Evolutionary conservation across 1,284 basidiomycete genomes (phyloP).

Genomic region (Ustilago curta): DNA sequence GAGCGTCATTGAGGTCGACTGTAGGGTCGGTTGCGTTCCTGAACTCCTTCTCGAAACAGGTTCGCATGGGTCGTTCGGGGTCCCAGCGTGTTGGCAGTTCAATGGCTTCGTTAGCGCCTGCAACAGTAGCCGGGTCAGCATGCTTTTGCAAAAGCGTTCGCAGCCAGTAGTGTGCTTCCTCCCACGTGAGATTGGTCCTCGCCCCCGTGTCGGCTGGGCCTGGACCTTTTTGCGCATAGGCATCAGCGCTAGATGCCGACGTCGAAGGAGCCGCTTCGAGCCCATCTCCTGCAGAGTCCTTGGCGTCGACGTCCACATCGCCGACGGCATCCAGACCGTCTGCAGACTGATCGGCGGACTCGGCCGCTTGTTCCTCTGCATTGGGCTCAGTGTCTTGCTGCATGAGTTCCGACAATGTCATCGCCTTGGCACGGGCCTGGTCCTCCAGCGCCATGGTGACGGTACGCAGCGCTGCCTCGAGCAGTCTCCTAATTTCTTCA

Average conservation of each 20-base stretch:
- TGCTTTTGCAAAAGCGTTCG: slow-evolving; percentile 29
- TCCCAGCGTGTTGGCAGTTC: slow-evolving; percentile 37
- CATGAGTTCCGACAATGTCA: not conserved
- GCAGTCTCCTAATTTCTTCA: slow-evolving; percentile 18
- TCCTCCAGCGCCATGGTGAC: slow-evolving; percentile 25
- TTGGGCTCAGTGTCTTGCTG: not conserved
- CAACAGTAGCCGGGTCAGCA: not conserved
- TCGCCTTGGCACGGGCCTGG: slow-evolving; percentile 7
- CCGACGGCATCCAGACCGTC: not conserved
- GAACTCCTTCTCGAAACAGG: slow-evolving; percentile 54
- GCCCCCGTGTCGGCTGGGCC: slow-evolving; percentile 7
- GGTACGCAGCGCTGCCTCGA: slow-evolving; percentile 24
- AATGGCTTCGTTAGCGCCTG: not conserved
- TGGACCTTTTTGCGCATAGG: slow-evolving; percentile 10
- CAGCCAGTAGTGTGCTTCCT: slow-evolving; percentile 50
- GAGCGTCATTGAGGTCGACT: slow-evolving; percentile 43
- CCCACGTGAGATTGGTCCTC: slow-evolving; percentile 37
- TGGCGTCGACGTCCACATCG: not conserved
- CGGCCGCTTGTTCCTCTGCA: not conserved
- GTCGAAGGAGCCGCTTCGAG: not conserved
- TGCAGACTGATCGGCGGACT: not conserved
- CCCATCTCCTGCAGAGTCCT: not conserved
- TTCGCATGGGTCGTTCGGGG: slow-evolving; percentile 42
- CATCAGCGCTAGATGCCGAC: not conserved
- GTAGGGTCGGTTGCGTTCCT: slow-evolving; percentile 33